A percentile compares a stretch with the other conserved stretches of the same genome.
These are phyloP conservation scores for Pachysandra terminalis DNA, from an alignment of 164 flowering plant species.

Conservation along the genomic window DNA sequence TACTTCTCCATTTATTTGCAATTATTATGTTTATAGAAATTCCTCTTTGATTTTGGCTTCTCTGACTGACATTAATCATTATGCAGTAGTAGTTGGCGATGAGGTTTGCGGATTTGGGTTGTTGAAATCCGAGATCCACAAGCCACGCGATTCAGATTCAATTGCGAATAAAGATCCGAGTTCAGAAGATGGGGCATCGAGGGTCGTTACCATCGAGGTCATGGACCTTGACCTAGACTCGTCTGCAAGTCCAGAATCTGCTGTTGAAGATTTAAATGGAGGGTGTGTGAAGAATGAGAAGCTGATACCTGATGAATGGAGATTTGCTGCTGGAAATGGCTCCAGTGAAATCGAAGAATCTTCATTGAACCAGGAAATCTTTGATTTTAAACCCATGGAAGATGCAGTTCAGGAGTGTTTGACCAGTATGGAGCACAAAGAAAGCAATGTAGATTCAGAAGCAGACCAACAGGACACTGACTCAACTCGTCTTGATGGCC, in stretches of 20 bases:
- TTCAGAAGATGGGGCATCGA: background rate
- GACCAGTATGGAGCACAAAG: background rate
- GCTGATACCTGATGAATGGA: background rate
- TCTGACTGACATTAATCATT: background rate
- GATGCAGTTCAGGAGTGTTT: background rate
- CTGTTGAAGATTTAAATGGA: constrained; percentile 4
- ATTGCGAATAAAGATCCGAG: constrained; percentile 3
- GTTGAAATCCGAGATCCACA: background rate
- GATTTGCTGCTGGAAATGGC: background rate
- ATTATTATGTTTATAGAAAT: background rate
- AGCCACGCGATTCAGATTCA: background rate
- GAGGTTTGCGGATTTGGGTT: background rate
- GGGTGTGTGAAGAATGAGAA: too few species aligned
- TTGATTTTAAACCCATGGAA: constrained; percentile 1
- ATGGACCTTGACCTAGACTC: background rate
- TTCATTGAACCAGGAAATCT: background rate
- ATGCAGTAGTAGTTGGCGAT: background rate
- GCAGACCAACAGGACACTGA: too few species aligned
- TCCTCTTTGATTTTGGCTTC: background rate
- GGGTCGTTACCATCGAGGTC: background rate
- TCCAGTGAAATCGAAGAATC: background rate
- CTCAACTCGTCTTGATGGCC: too few species aligned
- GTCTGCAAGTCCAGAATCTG: background rate
- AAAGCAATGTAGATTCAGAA: background rate
- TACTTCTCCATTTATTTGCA: background rate